Evolutionary conservation across 1,284 basidiomycete genomes (phyloP).

Genomic region (Ustilago curta): DNA sequence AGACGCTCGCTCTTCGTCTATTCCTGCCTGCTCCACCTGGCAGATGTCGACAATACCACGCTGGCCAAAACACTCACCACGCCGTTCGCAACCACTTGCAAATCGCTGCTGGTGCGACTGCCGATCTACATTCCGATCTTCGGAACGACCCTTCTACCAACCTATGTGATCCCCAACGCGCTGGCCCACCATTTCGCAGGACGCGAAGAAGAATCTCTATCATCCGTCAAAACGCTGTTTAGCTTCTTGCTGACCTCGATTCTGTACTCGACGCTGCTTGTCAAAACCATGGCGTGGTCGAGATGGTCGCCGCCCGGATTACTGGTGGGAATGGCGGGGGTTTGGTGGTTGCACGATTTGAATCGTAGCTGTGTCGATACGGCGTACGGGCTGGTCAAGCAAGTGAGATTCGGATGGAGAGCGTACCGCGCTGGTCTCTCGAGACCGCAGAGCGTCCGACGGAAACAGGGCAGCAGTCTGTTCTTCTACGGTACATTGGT

Average conservation of each 20-base stretch:
- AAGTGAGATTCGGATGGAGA: constrained; percentile 32
- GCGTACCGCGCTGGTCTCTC: constrained; percentile 6
- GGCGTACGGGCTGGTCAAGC: constrained; percentile 29
- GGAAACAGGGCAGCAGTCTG: constrained; percentile 15
- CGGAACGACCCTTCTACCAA: constrained; percentile 32
- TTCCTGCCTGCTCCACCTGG: constrained; percentile 24
- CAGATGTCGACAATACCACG: constrained; percentile 22
- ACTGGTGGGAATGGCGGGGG: constrained; percentile 27
- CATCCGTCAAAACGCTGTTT: constrained; percentile 39
- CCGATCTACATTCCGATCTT: constrained; percentile 35
- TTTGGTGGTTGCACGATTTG: constrained; percentile 41
- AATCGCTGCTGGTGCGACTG: constrained; percentile 23
- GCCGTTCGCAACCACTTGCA: constrained; percentile 3
- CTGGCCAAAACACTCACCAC: constrained; percentile 1
- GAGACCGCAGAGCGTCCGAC: background rate
- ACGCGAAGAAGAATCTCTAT: constrained; percentile 43
- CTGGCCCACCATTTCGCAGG: constrained; percentile 42
- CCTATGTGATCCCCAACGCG: constrained; percentile 28
- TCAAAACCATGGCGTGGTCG: constrained; percentile 29
- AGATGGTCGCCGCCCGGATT: constrained; percentile 35
- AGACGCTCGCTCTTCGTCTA: constrained; percentile 28
- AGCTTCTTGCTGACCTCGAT: constrained; percentile 32
- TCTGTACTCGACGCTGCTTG: constrained; percentile 21
- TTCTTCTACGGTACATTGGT: constrained; percentile 62
- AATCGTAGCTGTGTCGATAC: constrained; percentile 25